Percentiles rank a stretch among this genome's conserved stretches.
Evolutionary conservation across 2,329 filamentous ascomycete genomes (phyloP).

Genomic region (Scedosporium boydii): DNA sequence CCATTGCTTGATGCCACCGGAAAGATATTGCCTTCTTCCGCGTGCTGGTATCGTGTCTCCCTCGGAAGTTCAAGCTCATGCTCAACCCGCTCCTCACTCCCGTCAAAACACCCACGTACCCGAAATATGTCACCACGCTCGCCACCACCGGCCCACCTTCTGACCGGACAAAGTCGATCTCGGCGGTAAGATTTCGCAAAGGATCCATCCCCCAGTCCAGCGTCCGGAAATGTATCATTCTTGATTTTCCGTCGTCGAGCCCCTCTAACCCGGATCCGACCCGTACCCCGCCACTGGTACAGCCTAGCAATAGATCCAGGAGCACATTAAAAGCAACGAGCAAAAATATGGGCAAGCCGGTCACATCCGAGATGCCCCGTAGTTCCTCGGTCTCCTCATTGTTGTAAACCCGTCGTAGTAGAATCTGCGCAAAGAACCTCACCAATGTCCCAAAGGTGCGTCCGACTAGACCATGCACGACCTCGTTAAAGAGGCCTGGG

Average conservation of each 20-base stretch:
- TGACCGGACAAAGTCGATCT: slow-evolving; percentile 36
- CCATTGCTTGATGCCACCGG: slow-evolving; percentile 18
- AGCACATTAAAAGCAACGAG: slow-evolving; percentile 54
- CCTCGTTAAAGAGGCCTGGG: slow-evolving; percentile 37
- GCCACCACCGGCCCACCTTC: slow-evolving; percentile 27
- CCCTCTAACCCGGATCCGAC: slow-evolving; percentile 3
- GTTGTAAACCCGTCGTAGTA: slow-evolving; percentile 40
- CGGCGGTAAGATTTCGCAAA: slow-evolving; percentile 38
- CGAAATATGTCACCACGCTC: slow-evolving; percentile 36
- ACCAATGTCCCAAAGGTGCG: slow-evolving; percentile 16
- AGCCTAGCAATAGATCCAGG: slow-evolving; percentile 55
- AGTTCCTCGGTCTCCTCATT: slow-evolving; percentile 52
- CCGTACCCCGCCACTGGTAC: slow-evolving; percentile 40
- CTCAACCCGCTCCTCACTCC: slow-evolving; percentile 35
- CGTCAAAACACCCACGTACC: slow-evolving; percentile 39
- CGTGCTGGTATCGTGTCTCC: slow-evolving; percentile 18
- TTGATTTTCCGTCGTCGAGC: slow-evolving; percentile 12
- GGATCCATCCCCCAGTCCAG: slow-evolving; percentile 46
- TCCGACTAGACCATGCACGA: slow-evolving; percentile 23
- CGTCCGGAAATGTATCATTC: slow-evolving; percentile 44
- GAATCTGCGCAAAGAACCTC: slow-evolving; percentile 27
- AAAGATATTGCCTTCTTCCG: slow-evolving; percentile 13
- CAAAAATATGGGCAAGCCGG: slow-evolving; percentile 46
- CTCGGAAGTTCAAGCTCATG: slow-evolving; percentile 36
- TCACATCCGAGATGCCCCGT: slow-evolving; percentile 41